Evolutionary conservation across 2,329 filamentous ascomycete genomes (phyloP).

Genomic region (Aureobasidium sp.): DNA sequence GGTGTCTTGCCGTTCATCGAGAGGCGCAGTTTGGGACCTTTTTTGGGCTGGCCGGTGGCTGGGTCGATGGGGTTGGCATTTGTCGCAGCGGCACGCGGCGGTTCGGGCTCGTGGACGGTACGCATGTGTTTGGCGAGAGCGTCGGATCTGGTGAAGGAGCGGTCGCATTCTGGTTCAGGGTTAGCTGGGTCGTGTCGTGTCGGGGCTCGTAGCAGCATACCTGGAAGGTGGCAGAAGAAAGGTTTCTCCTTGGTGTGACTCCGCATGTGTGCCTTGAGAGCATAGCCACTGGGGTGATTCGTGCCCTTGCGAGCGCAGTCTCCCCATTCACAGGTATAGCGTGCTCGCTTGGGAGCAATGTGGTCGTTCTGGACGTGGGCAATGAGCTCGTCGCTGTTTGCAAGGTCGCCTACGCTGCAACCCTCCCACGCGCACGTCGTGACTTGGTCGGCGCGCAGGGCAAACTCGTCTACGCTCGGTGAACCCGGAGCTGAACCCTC

Average conservation of each 20-base stretch:
- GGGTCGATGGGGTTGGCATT: slow-evolving; percentile 60
- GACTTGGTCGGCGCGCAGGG: slow-evolving; percentile 34
- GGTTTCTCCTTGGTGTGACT: slow-evolving; percentile 98
- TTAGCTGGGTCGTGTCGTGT: not conserved
- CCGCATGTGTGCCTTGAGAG: slow-evolving; percentile 91
- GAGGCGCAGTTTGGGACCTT: slow-evolving; percentile 36
- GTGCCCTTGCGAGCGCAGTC: slow-evolving; percentile 83
- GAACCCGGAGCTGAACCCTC: slow-evolving; percentile 62
- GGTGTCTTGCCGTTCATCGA: slow-evolving; percentile 26
- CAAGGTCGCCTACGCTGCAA: slow-evolving; percentile 38
- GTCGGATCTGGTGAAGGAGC: slow-evolving; percentile 91
- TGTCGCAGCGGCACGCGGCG: slow-evolving; percentile 57
- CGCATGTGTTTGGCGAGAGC: slow-evolving; percentile 97
- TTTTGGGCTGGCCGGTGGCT: slow-evolving; percentile 23
- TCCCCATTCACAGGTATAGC: slow-evolving; percentile 96
- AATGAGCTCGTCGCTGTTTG: slow-evolving; percentile 45
- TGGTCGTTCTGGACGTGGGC: slow-evolving; percentile 69
- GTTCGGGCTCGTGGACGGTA: slow-evolving; percentile 95
- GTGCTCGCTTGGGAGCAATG: slow-evolving; percentile 78
- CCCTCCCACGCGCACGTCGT: slow-evolving; percentile 44
- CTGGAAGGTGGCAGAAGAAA: slow-evolving; percentile 90
- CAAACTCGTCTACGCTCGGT: slow-evolving; percentile 36
- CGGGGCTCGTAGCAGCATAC: slow-evolving; percentile 38
- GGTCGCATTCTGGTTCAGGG: slow-evolving; percentile 69
- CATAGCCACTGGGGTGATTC: slow-evolving; percentile 90